Percentiles rank a stretch among this genome's conserved stretches.
phyloP scores from a whole-genome alignment of 306 rosid genomes.

The Casuarina equisetifolia region DNA sequence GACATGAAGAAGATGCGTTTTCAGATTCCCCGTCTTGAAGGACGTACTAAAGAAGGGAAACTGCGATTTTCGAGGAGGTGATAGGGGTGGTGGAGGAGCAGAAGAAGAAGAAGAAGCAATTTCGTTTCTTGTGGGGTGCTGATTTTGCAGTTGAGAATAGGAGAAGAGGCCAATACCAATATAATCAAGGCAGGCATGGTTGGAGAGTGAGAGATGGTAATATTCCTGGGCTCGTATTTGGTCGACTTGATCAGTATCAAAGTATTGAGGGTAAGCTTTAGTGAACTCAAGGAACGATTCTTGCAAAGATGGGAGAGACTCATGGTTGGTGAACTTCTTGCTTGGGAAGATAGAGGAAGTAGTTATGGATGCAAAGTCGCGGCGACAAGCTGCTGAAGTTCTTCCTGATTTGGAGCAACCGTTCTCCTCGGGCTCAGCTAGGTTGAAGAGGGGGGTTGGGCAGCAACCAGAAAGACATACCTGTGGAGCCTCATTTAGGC shows the following conservation, averaged over 20 bases:
- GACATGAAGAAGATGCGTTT: slow-evolving; percentile 67
- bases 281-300: slow-evolving; percentile 67
- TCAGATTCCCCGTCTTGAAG: slow-evolving; percentile 63
- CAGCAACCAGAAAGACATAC: slow-evolving; percentile 63
- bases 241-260: slow-evolving; percentile 60
- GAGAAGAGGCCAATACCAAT: slow-evolving; percentile 95
- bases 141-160: slow-evolving; percentile 57
- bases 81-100: slow-evolving; percentile 24
- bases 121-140: slow-evolving; percentile 34
- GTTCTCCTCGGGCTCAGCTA: slow-evolving; percentile 29
- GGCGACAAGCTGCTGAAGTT: slow-evolving; percentile 63
- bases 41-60: slow-evolving; percentile 75
- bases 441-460: slow-evolving; percentile 47
- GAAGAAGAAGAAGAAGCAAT: slow-evolving; percentile 39
- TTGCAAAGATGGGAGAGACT: slow-evolving; percentile 69
- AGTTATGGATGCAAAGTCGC: slow-evolving; percentile 55
- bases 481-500: slow-evolving; percentile 48
- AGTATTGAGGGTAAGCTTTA: slow-evolving; percentile 64
- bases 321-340: slow-evolving; percentile 78
- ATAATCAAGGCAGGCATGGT: slow-evolving; percentile 78
- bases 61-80: slow-evolving; percentile 34
- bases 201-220: slow-evolving; percentile 55
- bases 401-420: slow-evolving; percentile 35
- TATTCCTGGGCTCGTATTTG: slow-evolving; percentile 66
- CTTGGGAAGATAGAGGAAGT: slow-evolving; percentile 70